Conservation (phyloP, 805 yeast species). For the Kodamaea kaohsiungensis region DNA sequence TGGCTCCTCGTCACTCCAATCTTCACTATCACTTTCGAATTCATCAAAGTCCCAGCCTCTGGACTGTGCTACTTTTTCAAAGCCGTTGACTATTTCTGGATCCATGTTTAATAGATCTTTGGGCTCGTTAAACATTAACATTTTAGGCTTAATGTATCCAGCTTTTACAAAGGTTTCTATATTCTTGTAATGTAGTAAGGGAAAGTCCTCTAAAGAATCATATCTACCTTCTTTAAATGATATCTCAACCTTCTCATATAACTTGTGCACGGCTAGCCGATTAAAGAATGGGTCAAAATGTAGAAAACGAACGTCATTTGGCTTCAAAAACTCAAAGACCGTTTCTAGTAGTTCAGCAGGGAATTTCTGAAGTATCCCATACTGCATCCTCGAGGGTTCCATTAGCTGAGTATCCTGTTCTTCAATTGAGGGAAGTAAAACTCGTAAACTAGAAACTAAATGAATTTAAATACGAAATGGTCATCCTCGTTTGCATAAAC, state of each 20-base stretch:
- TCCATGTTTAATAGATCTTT: neutral
- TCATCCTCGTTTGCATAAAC: too few relatives aligned
- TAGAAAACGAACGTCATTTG: neutral
- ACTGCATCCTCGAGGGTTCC: neutral
- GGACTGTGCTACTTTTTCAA: neutral
- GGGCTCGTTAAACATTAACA: neutral
- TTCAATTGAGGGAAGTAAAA: too few relatives aligned
- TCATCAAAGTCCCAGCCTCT: neutral
- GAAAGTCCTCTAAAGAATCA: neutral
- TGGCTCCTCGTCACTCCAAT: neutral
- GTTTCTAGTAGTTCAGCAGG: neutral
- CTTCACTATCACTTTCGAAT: neutral
- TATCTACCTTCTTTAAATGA: neutral
- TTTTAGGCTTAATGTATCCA: neutral
- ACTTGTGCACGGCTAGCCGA: neutral
- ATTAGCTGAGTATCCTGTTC: too few relatives aligned
- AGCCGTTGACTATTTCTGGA: neutral
- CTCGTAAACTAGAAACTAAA: too few relatives aligned
- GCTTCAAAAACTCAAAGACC: neutral
- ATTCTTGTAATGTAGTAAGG: neutral
- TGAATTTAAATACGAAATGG: too few relatives aligned
- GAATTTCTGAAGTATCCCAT: neutral
- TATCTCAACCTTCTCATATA: neutral
- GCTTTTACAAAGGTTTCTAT: neutral
- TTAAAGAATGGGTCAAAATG: neutral